phyloP scores from a whole-genome alignment of 2,329 filamentous ascomycete species.

The Alternaria triticimaculans region DNA sequence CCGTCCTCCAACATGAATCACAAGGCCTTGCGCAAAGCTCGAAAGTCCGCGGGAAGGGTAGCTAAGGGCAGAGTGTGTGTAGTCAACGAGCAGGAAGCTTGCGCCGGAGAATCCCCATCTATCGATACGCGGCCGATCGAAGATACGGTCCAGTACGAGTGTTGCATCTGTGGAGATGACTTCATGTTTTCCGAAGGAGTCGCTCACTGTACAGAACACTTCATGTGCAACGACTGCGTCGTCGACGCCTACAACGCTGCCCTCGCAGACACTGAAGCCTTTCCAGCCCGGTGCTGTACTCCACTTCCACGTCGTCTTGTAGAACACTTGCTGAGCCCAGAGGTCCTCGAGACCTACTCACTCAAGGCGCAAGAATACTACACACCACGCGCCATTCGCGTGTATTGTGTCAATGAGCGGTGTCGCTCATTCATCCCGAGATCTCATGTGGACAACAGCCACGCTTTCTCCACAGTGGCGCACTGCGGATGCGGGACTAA shows the following conservation, averaged over 20 bases:
- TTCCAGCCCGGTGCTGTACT: conserved; percentile 5
- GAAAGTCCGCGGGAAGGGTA: background rate
- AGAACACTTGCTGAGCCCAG: background rate
- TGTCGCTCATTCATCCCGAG: conserved; percentile 1
- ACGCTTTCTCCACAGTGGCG: background rate
- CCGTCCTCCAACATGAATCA: background rate
- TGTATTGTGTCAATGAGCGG: conserved; percentile 1
- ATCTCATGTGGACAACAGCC: background rate
- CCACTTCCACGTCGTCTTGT: background rate
- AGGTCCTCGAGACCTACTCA: background rate
- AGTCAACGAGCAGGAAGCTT: background rate
- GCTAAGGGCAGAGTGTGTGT: background rate
- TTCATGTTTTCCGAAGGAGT: background rate
- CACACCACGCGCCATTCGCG: background rate
- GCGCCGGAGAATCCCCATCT: background rate
- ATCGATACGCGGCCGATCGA: background rate
- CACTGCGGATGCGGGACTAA: conserved; percentile 1
- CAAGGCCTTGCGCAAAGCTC: background rate
- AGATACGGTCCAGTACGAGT: conserved; percentile 1
- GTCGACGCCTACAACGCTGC: background rate
- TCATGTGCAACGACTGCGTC: conserved; percentile 8
- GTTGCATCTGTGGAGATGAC: conserved; percentile 1
- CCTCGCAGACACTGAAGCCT: background rate
- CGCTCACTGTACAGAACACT: conserved; percentile 2
- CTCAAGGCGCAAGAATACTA: conserved; percentile 1